These are phyloP conservation scores for Lumnitzera racemosa DNA, from an alignment of 345 rosid species.

Conservation along the genomic window DNA sequence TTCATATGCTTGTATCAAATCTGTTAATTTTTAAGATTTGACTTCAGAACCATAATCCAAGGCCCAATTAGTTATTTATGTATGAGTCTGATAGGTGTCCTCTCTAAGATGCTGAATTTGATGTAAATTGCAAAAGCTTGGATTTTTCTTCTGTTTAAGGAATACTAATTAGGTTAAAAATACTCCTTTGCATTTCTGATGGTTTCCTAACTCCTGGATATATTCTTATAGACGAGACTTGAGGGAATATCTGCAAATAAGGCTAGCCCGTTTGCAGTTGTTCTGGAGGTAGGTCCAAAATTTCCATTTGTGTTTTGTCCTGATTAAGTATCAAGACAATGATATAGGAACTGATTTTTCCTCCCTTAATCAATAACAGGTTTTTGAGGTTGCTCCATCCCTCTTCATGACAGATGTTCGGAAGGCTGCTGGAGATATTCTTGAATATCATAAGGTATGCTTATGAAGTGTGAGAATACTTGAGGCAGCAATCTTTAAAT, in stretches of 20 bases:
- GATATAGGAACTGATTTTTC: background rate
- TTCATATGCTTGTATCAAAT: too few species aligned
- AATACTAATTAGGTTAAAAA: background rate
- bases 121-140: too few species aligned
- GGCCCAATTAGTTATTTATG: background rate
- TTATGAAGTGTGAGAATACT: too few species aligned
- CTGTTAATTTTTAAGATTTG: background rate
- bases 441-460: conserved; percentile 82
- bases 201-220: background rate
- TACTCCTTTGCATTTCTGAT: background rate
- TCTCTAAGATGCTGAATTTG: too few species aligned
- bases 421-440: conserved; percentile 84
- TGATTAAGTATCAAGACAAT: background rate
- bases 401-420: conserved; percentile 86
- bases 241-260: conserved; percentile 51
- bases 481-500: background rate
- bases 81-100: too few species aligned
- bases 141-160: background rate
- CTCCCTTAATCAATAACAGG: conserved; percentile 22
- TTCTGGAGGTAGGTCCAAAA: conserved; percentile 51
- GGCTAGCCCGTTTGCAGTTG: conserved; percentile 61
- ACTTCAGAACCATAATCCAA: background rate
- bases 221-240: conserved; percentile 52
- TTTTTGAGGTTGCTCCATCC: conserved; percentile 78
- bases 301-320: conserved; percentile 5